Evolutionary conservation across 495 filamentous ascomycete genomes (phyloP).

Genomic region (Mytilinidion resinicola): DNA sequence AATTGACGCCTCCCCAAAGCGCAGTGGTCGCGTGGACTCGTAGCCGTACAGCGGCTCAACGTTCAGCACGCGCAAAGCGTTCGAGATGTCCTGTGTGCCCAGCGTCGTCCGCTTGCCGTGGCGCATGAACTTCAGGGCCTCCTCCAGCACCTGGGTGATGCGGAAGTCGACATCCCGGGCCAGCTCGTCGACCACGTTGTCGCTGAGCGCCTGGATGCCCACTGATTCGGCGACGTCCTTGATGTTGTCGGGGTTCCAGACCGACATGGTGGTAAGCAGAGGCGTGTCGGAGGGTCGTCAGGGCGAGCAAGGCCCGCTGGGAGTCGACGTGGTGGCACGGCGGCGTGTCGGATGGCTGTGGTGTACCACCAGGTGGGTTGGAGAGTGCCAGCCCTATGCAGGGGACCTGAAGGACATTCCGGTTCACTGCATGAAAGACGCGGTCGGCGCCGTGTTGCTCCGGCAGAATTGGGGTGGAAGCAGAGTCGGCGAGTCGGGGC

Average conservation of each 20-base stretch:
- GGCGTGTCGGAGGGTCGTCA: not conserved
- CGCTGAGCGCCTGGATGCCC: constrained; percentile 68
- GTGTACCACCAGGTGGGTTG: not conserved
- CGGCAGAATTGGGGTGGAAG: too few relatives aligned
- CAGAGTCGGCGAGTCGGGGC: too few relatives aligned
- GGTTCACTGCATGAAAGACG: not conserved
- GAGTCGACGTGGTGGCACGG: not conserved
- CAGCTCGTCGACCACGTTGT: constrained; percentile 77
- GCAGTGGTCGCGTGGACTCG: constrained; percentile 75
- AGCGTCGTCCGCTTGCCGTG: constrained; percentile 75
- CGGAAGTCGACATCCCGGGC: constrained; percentile 93
- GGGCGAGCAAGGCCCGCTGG: not conserved
- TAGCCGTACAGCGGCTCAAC: constrained; percentile 96
- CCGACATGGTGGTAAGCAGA: constrained; percentile 33
- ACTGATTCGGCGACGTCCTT: constrained; percentile 92
- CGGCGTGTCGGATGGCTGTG: not conserved
- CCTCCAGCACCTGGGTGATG: constrained; percentile 82
- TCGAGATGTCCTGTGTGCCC: constrained; percentile 76
- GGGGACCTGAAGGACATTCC: not conserved
- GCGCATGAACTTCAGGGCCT: constrained; percentile 92
- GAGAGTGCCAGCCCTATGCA: constrained; percentile 1
- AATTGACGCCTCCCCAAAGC: constrained; percentile 87
- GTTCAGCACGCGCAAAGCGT: constrained; percentile 75
- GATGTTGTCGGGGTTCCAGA: constrained; percentile 96
- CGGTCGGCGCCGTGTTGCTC: too few relatives aligned